Conservation (phyloP, 257 asterid genomes). For the Handroanthus guayacan region DNA sequence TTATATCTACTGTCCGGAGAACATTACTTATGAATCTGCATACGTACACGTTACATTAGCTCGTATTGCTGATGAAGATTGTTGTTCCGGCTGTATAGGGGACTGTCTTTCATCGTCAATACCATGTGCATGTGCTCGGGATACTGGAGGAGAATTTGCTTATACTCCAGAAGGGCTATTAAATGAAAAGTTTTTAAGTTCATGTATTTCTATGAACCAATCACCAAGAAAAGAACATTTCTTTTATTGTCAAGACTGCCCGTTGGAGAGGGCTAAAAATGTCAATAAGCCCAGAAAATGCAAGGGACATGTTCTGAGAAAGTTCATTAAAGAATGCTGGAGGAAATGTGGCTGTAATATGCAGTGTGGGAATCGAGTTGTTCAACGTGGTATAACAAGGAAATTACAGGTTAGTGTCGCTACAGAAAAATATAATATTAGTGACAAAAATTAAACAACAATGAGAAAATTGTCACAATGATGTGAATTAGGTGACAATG, state of each 20-base stretch:
- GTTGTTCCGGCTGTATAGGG: conserved; percentile 64
- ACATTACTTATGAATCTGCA: conserved; percentile 59
- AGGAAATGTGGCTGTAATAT: conserved; percentile 79
- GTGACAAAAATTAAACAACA: too few species aligned
- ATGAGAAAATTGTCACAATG: too few species aligned
- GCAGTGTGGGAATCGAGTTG: conserved; percentile 84
- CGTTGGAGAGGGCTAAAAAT: conserved; percentile 74
- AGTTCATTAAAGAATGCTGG: conserved; percentile 91
- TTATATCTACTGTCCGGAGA: conserved; percentile 54
- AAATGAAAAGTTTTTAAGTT: conserved; percentile 50
- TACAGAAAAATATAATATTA: too few species aligned
- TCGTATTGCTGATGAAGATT: conserved; percentile 72
- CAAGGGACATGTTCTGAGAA: conserved; percentile 66
- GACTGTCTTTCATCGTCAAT: conserved; percentile 67
- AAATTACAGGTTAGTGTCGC: conserved; percentile 68
- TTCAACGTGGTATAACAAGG: conserved; percentile 74
- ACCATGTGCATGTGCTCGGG: conserved; percentile 84
- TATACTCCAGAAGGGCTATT: conserved; percentile 69
- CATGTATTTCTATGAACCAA: conserved; percentile 54
- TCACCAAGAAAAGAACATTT: conserved; percentile 48
- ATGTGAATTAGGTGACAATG: too few species aligned
- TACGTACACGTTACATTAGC: conserved; percentile 66
- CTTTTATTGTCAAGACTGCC: conserved; percentile 71
- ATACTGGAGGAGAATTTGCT: conserved; percentile 83
- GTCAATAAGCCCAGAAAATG: conserved; percentile 47